phyloP scores from a whole-genome alignment of 768 basidiomycete species.

The Guyanaporus albipodus region DNA sequence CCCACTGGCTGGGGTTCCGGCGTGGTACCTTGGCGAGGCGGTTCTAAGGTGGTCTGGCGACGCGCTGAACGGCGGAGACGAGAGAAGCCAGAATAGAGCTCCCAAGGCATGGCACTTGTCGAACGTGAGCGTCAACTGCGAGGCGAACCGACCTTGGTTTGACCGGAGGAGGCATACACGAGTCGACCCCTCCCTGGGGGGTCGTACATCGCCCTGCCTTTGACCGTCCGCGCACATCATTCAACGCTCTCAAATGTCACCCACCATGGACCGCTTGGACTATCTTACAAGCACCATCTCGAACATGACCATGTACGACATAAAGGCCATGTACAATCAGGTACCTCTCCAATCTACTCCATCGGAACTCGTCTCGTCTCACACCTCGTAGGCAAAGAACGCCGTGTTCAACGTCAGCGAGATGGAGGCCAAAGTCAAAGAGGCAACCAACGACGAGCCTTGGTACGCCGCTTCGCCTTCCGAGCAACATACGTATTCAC shows the following conservation, averaged over 20 bases:
- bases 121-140: not conserved
- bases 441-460: constrained; percentile 97
- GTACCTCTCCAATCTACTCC: constrained; percentile 33
- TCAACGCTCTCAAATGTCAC: constrained; percentile 10
- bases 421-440: constrained; percentile 94
- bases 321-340: constrained; percentile 95
- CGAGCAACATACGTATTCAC: not conserved
- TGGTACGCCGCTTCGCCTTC: constrained; percentile 58
- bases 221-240: not conserved
- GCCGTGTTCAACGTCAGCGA: constrained; percentile 94
- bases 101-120: constrained; percentile 19
- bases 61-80: constrained; percentile 30
- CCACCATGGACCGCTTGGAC: constrained; percentile 76
- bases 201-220: constrained; percentile 9
- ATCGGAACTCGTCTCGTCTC: not conserved
- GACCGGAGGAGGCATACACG: not conserved
- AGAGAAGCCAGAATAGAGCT: constrained; percentile 32
- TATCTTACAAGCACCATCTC: constrained; percentile 71
- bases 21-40: constrained; percentile 4
- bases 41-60: constrained; percentile 19
- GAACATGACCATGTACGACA: constrained; percentile 85
- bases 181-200: constrained; percentile 25
- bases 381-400: constrained; percentile 76
- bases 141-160: constrained; percentile 1
- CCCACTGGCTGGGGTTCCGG: not conserved